These are phyloP conservation scores for Colletotrichum limetticola DNA, from an alignment of 2,329 filamentous ascomycete species.

Conservation along the genomic window DNA sequence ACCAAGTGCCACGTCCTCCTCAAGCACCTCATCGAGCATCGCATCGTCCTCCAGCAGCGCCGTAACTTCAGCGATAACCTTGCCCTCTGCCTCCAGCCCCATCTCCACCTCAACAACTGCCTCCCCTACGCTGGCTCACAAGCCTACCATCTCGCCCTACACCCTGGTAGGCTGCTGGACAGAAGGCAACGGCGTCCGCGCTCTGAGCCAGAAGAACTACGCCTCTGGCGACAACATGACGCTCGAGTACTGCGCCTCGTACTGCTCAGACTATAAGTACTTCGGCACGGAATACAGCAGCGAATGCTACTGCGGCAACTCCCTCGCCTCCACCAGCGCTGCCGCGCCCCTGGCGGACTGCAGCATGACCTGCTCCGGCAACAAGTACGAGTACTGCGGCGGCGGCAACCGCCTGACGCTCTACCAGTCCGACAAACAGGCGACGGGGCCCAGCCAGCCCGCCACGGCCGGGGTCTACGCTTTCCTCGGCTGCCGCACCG, in stretches of 20 bases:
- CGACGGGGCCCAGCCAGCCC: constrained; percentile 44
- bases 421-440: constrained; percentile 44
- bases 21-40: background rate
- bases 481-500: constrained; percentile 50
- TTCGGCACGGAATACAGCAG: constrained; percentile 53
- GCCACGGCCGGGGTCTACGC: constrained; percentile 44
- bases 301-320: constrained; percentile 53
- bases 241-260: constrained; percentile 45
- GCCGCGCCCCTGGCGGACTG: constrained; percentile 46
- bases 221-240: constrained; percentile 43
- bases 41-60: constrained; percentile 13
- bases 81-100: background rate
- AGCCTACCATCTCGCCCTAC: constrained; percentile 44
- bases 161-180: constrained; percentile 53
- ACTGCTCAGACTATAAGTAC: constrained; percentile 50
- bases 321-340: constrained; percentile 40
- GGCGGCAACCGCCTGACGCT: constrained; percentile 46
- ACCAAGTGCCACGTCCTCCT: background rate
- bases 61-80: background rate
- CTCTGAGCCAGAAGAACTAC: constrained; percentile 44
- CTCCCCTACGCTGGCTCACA: constrained; percentile 38
- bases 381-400: constrained; percentile 47
- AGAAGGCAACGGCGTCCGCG: constrained; percentile 48
- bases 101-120: constrained; percentile 33
- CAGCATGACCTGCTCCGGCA: constrained; percentile 47